A percentile compares a stretch with the other conserved stretches of the same genome.
These are phyloP conservation scores for Lactifluus piperatus DNA, from an alignment of 768 basidiomycete genomes.

Conservation along the genomic window DNA sequence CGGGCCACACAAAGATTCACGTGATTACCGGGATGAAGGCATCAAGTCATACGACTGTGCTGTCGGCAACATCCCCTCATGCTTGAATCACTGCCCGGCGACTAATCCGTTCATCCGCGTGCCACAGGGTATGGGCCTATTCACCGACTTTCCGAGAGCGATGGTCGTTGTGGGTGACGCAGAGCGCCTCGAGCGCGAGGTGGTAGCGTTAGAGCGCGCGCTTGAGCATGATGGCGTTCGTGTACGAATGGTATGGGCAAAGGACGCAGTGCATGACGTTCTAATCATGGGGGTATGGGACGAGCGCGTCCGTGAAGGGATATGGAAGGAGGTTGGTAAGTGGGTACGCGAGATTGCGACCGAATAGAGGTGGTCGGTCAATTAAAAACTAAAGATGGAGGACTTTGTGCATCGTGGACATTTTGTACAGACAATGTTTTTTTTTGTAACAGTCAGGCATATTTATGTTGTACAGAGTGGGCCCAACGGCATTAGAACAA, in stretches of 20 bases:
- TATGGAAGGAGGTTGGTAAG: conserved; percentile 17
- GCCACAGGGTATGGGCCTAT: conserved; percentile 33
- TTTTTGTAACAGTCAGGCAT: neutral
- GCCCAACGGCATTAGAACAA: no score
- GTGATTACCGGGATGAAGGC: conserved; percentile 20
- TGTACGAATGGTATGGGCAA: conserved; percentile 21
- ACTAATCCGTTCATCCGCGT: conserved; percentile 24
- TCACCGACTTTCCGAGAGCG: conserved; percentile 38
- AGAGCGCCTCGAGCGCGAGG: conserved; percentile 43
- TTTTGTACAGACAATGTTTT: neutral
- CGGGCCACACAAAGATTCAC: conserved; percentile 20
- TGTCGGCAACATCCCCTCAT: neutral
- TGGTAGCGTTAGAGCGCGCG: conserved; percentile 24
- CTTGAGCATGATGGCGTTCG: conserved; percentile 19
- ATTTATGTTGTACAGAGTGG: no score
- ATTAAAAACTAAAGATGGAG: neutral
- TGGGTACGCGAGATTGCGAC: conserved; percentile 14
- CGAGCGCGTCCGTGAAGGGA: conserved; percentile 17
- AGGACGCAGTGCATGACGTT: conserved; percentile 19
- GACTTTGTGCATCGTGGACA: neutral
- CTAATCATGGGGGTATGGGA: conserved; percentile 19
- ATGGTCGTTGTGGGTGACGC: conserved; percentile 43
- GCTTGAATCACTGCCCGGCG: conserved; percentile 9
- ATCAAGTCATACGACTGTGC: conserved; percentile 25
- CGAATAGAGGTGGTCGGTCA: neutral